phyloP scores from a whole-genome alignment of 495 filamentous ascomycete genomes.

The Penicillium canariense region DNA sequence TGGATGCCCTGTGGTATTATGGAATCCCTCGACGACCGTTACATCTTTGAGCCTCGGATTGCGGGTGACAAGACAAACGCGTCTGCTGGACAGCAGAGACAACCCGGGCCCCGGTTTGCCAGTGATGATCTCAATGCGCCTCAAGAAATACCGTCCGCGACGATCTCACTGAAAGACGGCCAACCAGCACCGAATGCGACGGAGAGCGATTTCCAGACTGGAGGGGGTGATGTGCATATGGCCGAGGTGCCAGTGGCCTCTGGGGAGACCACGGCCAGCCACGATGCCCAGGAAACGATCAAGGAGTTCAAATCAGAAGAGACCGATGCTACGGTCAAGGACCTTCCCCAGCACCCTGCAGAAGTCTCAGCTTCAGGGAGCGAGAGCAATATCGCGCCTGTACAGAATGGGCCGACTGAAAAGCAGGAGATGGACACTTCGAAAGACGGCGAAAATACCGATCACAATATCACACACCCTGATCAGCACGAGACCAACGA shows the following conservation, averaged over 20 bases:
- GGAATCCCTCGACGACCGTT: conserved; percentile 37
- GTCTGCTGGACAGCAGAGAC: conserved; percentile 17
- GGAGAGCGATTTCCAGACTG: neutral
- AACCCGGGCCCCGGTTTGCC: conserved; percentile 4
- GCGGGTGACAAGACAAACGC: conserved; percentile 16
- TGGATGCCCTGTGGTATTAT: conserved; percentile 70
- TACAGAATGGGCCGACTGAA: neutral
- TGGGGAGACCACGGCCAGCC: conserved; percentile 1
- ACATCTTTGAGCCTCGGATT: conserved; percentile 40
- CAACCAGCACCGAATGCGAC: conserved; percentile 14
- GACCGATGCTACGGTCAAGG: conserved; percentile 36
- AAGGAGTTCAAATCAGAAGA: conserved; percentile 42
- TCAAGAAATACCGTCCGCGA: conserved; percentile 8
- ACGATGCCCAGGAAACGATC: conserved; percentile 11
- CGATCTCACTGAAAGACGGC: conserved; percentile 4
- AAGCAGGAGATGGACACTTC: conserved; percentile 9
- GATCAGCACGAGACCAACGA: conserved; percentile 2
- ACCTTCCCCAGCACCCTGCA: conserved; percentile 36
- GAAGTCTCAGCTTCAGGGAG: conserved; percentile 13
- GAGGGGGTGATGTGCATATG: conserved; percentile 47
- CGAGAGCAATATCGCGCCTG: conserved; percentile 5
- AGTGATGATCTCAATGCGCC: conserved; percentile 5
- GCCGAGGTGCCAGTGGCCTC: conserved; percentile 24
- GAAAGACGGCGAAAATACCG: conserved; percentile 13
- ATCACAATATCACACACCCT: conserved; percentile 1